Conservation (phyloP, 2,329 filamentous ascomycete genomes). For the Aspergillus tamarii region DNA sequence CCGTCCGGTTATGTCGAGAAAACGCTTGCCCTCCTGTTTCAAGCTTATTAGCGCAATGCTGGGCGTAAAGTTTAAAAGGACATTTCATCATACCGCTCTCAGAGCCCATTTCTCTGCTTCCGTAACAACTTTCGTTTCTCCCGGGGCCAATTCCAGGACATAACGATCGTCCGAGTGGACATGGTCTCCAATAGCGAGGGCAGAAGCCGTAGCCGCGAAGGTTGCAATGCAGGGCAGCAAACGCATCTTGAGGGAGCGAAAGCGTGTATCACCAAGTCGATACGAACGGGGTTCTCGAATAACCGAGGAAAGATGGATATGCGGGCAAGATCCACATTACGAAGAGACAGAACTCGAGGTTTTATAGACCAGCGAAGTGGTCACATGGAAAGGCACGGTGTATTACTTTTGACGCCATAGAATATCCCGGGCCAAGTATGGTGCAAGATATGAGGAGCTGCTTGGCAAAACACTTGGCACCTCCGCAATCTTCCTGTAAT, state of each 20-base stretch:
- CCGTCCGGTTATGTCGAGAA: conserved; percentile 6
- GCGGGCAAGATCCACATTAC: neutral
- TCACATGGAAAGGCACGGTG: neutral
- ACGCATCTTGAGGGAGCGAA: neutral
- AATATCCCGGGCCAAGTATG: neutral
- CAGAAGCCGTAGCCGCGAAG: neutral
- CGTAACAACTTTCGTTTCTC: conserved; percentile 3
- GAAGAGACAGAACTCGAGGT: too few species aligned
- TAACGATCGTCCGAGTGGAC: neutral
- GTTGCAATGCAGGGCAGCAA: neutral
- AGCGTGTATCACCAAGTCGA: neutral
- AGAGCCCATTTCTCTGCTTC: conserved; percentile 11
- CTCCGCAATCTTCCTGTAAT: neutral
- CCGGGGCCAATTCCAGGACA: conserved; percentile 1
- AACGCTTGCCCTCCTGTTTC: conserved; percentile 3
- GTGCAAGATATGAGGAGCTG: neutral
- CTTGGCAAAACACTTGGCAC: neutral
- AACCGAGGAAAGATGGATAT: neutral
- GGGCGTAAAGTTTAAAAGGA: neutral
- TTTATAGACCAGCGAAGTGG: neutral
- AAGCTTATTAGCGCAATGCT: neutral
- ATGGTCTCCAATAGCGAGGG: conserved; percentile 1
- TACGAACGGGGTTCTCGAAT: neutral
- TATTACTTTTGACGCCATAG: neutral
- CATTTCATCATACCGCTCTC: neutral